Conservation (phyloP, 1,139 yeast genomes). For the Meyerozyma elateridarum region DNA sequence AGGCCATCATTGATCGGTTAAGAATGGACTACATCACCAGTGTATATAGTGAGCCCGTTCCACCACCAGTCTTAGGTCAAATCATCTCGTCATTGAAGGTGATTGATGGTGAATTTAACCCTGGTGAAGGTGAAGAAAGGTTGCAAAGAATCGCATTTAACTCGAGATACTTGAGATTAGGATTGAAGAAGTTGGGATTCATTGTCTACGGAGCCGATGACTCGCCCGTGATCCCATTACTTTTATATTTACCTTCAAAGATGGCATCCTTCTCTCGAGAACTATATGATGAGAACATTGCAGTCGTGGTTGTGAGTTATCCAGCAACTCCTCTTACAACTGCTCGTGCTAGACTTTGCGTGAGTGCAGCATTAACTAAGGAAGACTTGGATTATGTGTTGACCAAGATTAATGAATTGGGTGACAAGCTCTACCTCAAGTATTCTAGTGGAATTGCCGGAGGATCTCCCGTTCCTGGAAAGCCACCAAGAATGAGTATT, state of each 20-base stretch:
- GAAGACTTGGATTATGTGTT: constrained; percentile 85
- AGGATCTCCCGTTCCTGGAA: constrained; percentile 52
- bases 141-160: constrained; percentile 91
- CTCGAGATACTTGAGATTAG: constrained; percentile 86
- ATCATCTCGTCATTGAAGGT: constrained; percentile 75
- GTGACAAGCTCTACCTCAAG: constrained; percentile 71
- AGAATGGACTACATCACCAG: constrained; percentile 72
- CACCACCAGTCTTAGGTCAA: constrained; percentile 90
- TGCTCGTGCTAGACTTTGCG: constrained; percentile 89
- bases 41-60: constrained; percentile 75
- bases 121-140: constrained; percentile 92
- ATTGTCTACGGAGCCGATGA: constrained; percentile 94
- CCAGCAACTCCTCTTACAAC: constrained; percentile 95
- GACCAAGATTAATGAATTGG: constrained; percentile 69
- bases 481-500: constrained; percentile 68
- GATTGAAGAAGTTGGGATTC: constrained; percentile 86
- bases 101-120: constrained; percentile 75
- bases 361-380: constrained; percentile 87
- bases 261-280: constrained; percentile 90
- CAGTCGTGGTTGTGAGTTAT: constrained; percentile 94
- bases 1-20: constrained; percentile 64
- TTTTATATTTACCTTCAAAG: constrained; percentile 84
- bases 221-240: constrained; percentile 89
- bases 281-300: constrained; percentile 75
- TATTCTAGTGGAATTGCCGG: constrained; percentile 76